Evolutionary conservation across 345 rosid species (phyloP).

Genomic region (Fremontodendron californicum): DNA sequence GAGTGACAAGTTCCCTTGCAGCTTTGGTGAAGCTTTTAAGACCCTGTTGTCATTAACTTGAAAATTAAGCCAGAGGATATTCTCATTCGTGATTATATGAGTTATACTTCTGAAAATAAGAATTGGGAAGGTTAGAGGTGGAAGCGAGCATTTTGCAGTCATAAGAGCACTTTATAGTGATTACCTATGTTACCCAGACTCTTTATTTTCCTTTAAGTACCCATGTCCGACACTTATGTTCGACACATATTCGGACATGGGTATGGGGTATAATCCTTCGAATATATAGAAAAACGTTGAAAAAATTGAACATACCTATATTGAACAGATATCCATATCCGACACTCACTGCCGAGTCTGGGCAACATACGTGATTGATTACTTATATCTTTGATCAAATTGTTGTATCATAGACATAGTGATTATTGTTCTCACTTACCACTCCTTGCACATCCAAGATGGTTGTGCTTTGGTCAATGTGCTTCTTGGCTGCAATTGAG

Average conservation of each 20-base stretch:
- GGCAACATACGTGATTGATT: too few relatives aligned
- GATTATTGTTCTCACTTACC: conserved; percentile 44
- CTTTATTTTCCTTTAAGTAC: too few relatives aligned
- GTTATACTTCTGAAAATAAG: not conserved
- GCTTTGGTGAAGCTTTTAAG: conserved; percentile 82
- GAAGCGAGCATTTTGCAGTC: not conserved
- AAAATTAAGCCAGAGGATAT: not conserved
- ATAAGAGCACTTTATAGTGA: not conserved
- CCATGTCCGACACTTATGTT: too few relatives aligned
- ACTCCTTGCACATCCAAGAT: conserved; percentile 98
- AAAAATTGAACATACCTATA: too few relatives aligned
- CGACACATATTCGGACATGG: too few relatives aligned
- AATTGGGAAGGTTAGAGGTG: not conserved
- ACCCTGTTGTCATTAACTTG: conserved; percentile 45
- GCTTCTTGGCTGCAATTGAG: conserved; percentile 75
- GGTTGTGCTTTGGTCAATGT: conserved; percentile 93
- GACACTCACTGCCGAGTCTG: too few relatives aligned
- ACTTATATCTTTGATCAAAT: not conserved
- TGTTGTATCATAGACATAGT: not conserved
- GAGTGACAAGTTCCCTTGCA: conserved; percentile 81
- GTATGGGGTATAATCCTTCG: too few relatives aligned
- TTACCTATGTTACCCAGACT: too few relatives aligned
- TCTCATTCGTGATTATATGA: not conserved
- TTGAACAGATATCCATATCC: too few relatives aligned
- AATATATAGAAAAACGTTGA: too few relatives aligned